Conservation (phyloP, 192 early-diverging fungal species). For the Rhizoclosmatium globosum region DNA sequence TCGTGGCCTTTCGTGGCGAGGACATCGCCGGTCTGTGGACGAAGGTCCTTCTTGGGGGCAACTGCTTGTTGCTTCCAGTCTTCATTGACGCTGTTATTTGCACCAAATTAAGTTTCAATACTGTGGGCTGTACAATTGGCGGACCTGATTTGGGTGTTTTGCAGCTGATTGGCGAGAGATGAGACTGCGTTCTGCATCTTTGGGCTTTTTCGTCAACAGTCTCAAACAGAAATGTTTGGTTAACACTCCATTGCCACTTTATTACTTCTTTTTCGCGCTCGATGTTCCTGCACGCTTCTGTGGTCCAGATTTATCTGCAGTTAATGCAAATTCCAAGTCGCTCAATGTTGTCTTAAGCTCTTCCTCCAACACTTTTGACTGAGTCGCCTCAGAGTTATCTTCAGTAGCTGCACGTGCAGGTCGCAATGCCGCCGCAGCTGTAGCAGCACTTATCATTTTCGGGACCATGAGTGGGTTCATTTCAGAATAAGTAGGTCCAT, state of each 20-base stretch:
- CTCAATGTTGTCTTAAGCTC: conserved; percentile 51
- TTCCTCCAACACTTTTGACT: conserved; percentile 46
- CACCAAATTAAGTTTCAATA: neutral
- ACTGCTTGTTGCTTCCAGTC: conserved; percentile 59
- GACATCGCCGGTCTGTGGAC: conserved; percentile 98
- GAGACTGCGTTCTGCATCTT: neutral
- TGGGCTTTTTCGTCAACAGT: neutral
- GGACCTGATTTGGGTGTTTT: conserved; percentile 2
- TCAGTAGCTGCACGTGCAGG: neutral
- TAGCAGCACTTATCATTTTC: conserved; percentile 35
- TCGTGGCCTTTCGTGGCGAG: conserved; percentile 98
- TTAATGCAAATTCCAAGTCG: conserved; percentile 49
- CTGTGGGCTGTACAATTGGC: neutral
- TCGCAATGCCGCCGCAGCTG: conserved; percentile 19
- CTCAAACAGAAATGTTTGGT: conserved; percentile 1
- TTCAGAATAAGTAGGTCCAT: conserved; percentile 42
- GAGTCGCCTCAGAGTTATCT: conserved; percentile 15
- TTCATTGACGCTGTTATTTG: neutral
- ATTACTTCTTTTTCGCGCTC: neutral
- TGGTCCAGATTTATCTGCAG: conserved; percentile 19
- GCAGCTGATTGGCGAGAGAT: conserved; percentile 12
- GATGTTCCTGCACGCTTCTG: neutral
- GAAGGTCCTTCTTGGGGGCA: conserved; percentile 84
- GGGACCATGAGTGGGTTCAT: conserved; percentile 54
- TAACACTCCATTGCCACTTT: neutral